A percentile compares a stretch with the other conserved stretches of the same genome.
These are phyloP conservation scores for Plenodomus lindquistii DNA, from an alignment of 2,329 filamentous ascomycete species.

Conservation along the genomic window DNA sequence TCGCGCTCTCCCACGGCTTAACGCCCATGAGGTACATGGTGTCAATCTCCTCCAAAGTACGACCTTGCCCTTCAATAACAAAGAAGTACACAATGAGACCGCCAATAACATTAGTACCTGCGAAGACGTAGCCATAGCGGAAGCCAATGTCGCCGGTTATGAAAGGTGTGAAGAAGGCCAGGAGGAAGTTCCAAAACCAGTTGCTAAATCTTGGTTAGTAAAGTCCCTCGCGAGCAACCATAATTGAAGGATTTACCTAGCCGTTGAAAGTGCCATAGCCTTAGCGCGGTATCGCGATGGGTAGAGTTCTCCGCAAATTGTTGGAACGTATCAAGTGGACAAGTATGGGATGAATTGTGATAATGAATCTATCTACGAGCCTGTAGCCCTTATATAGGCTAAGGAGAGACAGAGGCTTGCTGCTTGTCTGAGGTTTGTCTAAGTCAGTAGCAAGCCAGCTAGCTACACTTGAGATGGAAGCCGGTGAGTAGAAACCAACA, in stretches of 20 bases:
- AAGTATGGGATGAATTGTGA: too few relatives aligned
- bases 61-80: constrained; percentile 72
- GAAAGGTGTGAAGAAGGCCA: constrained; percentile 75
- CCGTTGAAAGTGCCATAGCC: constrained; percentile 49
- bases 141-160: constrained; percentile 73
- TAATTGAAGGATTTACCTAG: too few relatives aligned
- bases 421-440: too few relatives aligned
- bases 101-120: constrained; percentile 67
- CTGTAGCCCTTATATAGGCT: too few relatives aligned
- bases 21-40: constrained; percentile 68
- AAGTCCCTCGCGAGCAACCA: too few relatives aligned
- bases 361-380: too few relatives aligned
- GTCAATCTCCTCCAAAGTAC: constrained; percentile 77
- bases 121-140: constrained; percentile 75
- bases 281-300: constrained; percentile 57
- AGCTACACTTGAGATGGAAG: too few relatives aligned
- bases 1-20: constrained; percentile 63
- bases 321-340: too few relatives aligned
- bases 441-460: too few relatives aligned
- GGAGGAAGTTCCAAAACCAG: constrained; percentile 48
- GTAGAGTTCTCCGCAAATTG: constrained; percentile 67
- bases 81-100: constrained; percentile 74
- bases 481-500: too few relatives aligned
- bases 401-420: too few relatives aligned
- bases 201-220: constrained; percentile 21